Evolutionary conservation across 2,329 filamentous ascomycete species (phyloP), one percentile per base, ranked within the genome.

Genomic region (Colletotrichum kahawae): DNA sequence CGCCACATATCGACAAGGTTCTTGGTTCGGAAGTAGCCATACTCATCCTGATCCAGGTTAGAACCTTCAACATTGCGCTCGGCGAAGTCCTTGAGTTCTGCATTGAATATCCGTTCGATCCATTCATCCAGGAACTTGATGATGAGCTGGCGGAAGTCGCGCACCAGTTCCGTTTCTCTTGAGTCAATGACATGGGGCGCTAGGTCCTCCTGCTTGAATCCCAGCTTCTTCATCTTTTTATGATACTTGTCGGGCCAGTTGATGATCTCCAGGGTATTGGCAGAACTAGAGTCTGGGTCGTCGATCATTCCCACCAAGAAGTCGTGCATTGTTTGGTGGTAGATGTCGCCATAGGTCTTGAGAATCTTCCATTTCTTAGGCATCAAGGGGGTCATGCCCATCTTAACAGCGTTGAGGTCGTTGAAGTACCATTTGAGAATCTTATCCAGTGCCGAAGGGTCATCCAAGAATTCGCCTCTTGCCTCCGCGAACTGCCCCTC

Each of bases 161-260:
- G 93, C 69, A 99, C 95, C 18, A 99, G 90, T 83, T 99, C 97
- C 51, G 92, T 90, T 84, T 97, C 96, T 76, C 96, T 92, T 81
- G 95, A 95, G 85, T 98, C 97, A 75, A 99, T 92, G 72, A 98
- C 91, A 79, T 98, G 95, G 1, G 96, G 95, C 66, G 90, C 87
- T 34, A 99, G 88, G n/a, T 96, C 92, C 67, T 94, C 90, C 81
- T 93, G 90, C 34, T 90, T 87, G 85, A 96, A 93, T 31, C 96
- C 95, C 21, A 99, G 90, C 84, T 97, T 97, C 80, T 89, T 89
- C 95, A 99, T 98, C 86, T 98, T 98, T 80, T 93, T 91, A 85
- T 98, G 98, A 87, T 99, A 99, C 82, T 96, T 97, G 77, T 97
- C 95, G 7, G 95, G 95, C 93, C 96, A 99, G 81, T 97, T 94